Conservation (phyloP, 2,329 filamentous ascomycete species). For the Fusarium odoratissimum region DNA sequence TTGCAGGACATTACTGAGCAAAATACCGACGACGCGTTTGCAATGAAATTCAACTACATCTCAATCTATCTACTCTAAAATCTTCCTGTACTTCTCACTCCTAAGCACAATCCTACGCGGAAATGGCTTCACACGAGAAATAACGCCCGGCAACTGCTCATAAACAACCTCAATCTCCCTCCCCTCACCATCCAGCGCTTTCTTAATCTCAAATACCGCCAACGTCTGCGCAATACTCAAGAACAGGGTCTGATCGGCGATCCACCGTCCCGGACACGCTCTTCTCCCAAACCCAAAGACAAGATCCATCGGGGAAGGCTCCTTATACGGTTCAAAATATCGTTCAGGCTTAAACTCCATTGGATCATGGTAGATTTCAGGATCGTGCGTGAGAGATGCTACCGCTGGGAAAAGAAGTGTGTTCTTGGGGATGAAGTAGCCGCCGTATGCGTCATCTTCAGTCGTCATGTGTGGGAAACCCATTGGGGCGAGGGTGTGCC, state of each 20-base stretch:
- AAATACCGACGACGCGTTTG: too few species aligned
- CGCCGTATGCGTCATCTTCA: slow-evolving; percentile 41
- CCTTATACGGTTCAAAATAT: slow-evolving; percentile 23
- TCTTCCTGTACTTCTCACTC: neutral
- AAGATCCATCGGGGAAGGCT: slow-evolving; percentile 44
- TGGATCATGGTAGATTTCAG: slow-evolving; percentile 59
- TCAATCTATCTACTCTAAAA: neutral
- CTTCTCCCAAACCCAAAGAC: slow-evolving; percentile 54
- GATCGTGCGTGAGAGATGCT: slow-evolving; percentile 1
- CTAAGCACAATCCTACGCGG: neutral
- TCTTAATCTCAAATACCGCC: slow-evolving; percentile 57
- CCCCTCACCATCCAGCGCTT: slow-evolving; percentile 46
- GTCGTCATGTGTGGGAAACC: slow-evolving; percentile 54
- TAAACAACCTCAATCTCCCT: slow-evolving; percentile 45
- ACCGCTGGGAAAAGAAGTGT: slow-evolving; percentile 22
- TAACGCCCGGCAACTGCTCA: slow-evolving; percentile 21
- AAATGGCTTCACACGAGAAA: slow-evolving; percentile 13
- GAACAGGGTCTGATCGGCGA: slow-evolving; percentile 49
- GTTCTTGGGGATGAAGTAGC: slow-evolving; percentile 45
- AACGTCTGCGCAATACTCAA: slow-evolving; percentile 55
- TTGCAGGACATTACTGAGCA: too few species aligned
- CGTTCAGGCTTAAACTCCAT: slow-evolving; percentile 48
- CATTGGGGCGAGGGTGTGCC: slow-evolving; percentile 46
- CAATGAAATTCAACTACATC: too few species aligned
- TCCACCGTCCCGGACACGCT: slow-evolving; percentile 49